Base-by-base conservation (phyloP, 495 filamentous ascomycete genomes). In the Cetradonia linearis region DNA sequence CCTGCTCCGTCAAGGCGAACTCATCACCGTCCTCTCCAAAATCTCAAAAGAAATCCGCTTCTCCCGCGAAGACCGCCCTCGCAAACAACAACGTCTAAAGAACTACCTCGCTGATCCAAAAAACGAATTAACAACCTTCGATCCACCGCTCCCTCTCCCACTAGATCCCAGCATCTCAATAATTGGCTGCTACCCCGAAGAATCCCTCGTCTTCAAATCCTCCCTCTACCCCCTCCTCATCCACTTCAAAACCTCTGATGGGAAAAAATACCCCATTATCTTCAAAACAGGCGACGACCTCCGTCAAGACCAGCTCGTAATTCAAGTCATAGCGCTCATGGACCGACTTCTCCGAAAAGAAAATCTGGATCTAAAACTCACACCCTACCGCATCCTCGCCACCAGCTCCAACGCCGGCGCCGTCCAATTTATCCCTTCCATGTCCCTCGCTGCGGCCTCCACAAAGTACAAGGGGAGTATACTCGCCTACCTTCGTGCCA, bases 231-330 rank as follows among this genome's bases (percentile, higher is more conserved):
- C 93, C 1, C 83, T 99, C 30, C 86, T 88, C 62, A 80, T 97
- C n/a, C 86, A 87, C 36, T 95, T 97, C 73, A 90, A 86, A 69
- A 95, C 90, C 0, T 76, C 80, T 1, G 79, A 83, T 6, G 87
- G 86, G 5, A 76, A 77, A 42, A 86, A 85, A 62, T 97, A 97
- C 70, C 86, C 90, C 20, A 84, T 99, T 55, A 83, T 96, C 49
- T 97, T 97, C 81, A 99, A 99, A 72, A 91, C 90, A 4, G 93
- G 93, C 44, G 93, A 99, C 67, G 93, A 99, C 68, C 80, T 99
- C 42, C 87, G 93, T 1, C 93, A 99, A 72, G 93, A 99, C 66
- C 93, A 99, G 71, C 82, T 99, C 0, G 91, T 97, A 50, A 94
- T 99, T 62, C 93, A 99, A 63, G 96, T 97, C 66, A 95, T 99